Base-by-base conservation (phyloP, 1,284 basidiomycete genomes). In the Testicularia cyperi region DNA sequence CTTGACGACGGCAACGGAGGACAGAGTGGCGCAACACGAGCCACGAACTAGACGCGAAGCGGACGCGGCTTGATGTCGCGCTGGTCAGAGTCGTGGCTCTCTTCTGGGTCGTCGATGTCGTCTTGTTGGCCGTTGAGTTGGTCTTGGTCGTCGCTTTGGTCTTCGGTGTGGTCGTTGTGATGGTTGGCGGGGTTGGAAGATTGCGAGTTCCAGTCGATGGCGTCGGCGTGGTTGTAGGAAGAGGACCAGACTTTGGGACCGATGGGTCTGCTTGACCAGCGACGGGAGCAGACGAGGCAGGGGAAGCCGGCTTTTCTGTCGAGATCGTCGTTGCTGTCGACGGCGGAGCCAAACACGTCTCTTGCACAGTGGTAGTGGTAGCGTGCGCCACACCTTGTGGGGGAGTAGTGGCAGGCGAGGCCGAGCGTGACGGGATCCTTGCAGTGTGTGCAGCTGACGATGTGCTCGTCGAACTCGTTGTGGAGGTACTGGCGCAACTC, bases 401-500 rank as follows among this genome's bases (percentile, higher is more conserved):
- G 24, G 1, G 35, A 19, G 24, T 41, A n/a, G 9, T 34, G 29
- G 19, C 60, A 63, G 1, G 38, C 60, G 22, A 57, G 14, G 1
- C 60, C 60, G 5, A 49, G 36, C 18, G 60, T 68, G 24, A 80
- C 52, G 40, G 87, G 84, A 77, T 88, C 86, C 60, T 82, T 77
- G 79, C 90, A 92, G 38, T 86, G 82, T 2, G 82, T 82, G 67
- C 89, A 92, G 60, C 87, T 85, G 1, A 84, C 68, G n/a, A 84
- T 75, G 38, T 63, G 29, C 5, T 88, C 84, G 0, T 85, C 80
- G 72, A 86, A 92, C 13, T 84, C 85, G 19, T 82, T 81, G 62
- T 84, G 85, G 41, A 92, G 81, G 70, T 91, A 92, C 1, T 82
- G 80, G 14, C 80, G 77, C 8, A 92, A 83, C 69, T 92, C 90